phyloP scores from a whole-genome alignment of 1,139 yeast species.

The Pichia sp. region DNA sequence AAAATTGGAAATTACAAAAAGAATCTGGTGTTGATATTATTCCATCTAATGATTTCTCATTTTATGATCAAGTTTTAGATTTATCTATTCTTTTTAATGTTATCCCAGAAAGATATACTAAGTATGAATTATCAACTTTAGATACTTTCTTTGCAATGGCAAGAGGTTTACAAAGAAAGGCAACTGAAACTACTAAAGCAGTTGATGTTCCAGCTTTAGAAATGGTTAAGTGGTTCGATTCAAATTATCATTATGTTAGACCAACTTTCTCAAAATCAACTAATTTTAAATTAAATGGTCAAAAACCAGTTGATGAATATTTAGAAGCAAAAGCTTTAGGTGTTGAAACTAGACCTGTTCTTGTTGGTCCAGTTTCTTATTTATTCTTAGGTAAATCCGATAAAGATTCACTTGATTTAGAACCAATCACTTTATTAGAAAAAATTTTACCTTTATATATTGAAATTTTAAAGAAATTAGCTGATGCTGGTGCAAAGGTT shows the following conservation, averaged over 20 bases:
- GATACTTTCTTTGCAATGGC: constrained; percentile 99
- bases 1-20: constrained; percentile 97
- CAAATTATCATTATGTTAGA: constrained; percentile 99
- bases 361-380: constrained; percentile 95
- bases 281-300: constrained; percentile 90
- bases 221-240: constrained; percentile 99
- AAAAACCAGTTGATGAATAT: constrained; percentile 95
- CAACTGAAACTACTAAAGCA: constrained; percentile 78
- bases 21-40: constrained; percentile 96
- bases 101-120: constrained; percentile 94
- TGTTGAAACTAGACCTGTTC: constrained; percentile 93
- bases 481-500: constrained; percentile 89
- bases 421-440: constrained; percentile 82
- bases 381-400: constrained; percentile 95
- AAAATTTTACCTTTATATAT: constrained; percentile 90
- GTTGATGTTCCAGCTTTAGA: constrained; percentile 98
- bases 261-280: constrained; percentile 97
- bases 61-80: constrained; percentile 95
- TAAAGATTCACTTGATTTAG: constrained; percentile 92
- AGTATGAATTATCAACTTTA: constrained; percentile 80
- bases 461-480: constrained; percentile 79
- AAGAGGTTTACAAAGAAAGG: constrained; percentile 98
- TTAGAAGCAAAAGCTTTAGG: constrained; percentile 97
- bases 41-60: constrained; percentile 97
- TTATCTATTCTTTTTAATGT: constrained; percentile 89